Conservation (phyloP, 768 basidiomycete genomes). For the Lactarius deliciosus region DNA sequence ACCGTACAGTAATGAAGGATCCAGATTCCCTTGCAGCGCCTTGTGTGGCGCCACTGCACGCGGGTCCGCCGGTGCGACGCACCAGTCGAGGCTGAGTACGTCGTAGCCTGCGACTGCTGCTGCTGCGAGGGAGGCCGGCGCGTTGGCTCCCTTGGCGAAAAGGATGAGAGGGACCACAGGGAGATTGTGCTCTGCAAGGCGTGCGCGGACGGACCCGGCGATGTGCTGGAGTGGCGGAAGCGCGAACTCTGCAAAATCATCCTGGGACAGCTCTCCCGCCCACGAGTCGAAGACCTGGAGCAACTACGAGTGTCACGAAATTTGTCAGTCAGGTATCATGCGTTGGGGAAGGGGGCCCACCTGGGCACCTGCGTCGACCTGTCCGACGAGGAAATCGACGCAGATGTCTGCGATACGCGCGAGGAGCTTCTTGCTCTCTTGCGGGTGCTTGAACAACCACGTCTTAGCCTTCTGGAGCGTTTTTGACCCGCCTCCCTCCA, state of each 20-base stretch:
- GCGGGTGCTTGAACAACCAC: conserved; percentile 91
- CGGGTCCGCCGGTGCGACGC: conserved; percentile 73
- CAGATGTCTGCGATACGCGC: conserved; percentile 83
- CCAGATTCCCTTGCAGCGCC: conserved; percentile 89
- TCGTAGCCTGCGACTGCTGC: conserved; percentile 75
- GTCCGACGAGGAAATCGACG: conserved; percentile 87
- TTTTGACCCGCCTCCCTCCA: conserved; percentile 93
- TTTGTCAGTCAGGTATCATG: neutral
- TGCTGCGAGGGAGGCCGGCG: conserved; percentile 51
- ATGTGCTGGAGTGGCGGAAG: conserved; percentile 78
- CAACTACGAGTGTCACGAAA: conserved; percentile 48
- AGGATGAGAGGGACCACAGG: conserved; percentile 78
- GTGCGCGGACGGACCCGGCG: conserved; percentile 60
- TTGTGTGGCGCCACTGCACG: conserved; percentile 60
- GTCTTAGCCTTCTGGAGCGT: conserved; percentile 89
- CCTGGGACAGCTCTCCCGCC: conserved; percentile 87
- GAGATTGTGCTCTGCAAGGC: conserved; percentile 53
- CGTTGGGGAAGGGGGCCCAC: conserved; percentile 43
- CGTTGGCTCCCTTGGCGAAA: conserved; percentile 94
- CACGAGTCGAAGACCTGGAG: conserved; percentile 98
- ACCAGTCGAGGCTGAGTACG: conserved; percentile 91
- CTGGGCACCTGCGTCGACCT: conserved; percentile 95
- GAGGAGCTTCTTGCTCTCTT: conserved; percentile 76
- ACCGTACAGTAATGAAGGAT: conserved; percentile 84
- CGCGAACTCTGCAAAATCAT: conserved; percentile 84